These are phyloP conservation scores for Aspergillus vadensis DNA, from an alignment of 2,329 filamentous ascomycete species.

Conservation along the genomic window DNA sequence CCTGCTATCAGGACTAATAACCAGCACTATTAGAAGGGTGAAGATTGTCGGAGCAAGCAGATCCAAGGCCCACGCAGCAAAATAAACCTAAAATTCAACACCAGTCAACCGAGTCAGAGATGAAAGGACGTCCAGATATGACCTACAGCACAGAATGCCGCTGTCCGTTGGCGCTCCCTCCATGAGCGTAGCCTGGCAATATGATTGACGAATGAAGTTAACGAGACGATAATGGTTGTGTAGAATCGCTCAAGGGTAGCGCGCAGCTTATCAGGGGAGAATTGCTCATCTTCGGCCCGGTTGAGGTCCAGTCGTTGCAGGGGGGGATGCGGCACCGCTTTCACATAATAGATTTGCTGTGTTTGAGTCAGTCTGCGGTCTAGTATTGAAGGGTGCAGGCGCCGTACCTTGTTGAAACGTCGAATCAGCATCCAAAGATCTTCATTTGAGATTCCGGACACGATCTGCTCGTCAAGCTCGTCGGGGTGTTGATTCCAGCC, in stretches of 20 bases:
- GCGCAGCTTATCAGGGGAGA: slow-evolving; percentile 79
- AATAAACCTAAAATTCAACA: slow-evolving; percentile 48
- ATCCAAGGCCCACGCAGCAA: slow-evolving; percentile 71
- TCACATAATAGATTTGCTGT: slow-evolving; percentile 70
- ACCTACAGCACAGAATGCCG: slow-evolving; percentile 62
- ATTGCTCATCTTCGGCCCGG: slow-evolving; percentile 79
- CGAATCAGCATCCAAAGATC: slow-evolving; percentile 72
- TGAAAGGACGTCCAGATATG: neutral
- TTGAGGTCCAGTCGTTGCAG: slow-evolving; percentile 76
- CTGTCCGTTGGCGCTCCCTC: slow-evolving; percentile 70
- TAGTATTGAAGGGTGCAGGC: no score
- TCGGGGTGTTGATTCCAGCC: slow-evolving; percentile 18
- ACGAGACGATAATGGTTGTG: slow-evolving; percentile 71
- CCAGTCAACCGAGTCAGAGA: neutral
- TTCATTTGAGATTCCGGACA: slow-evolving; percentile 56
- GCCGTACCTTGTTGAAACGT: slow-evolving; percentile 69
- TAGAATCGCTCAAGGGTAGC: slow-evolving; percentile 78
- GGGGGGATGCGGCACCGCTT: slow-evolving; percentile 61
- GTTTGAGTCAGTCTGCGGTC: neutral
- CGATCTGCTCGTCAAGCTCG: slow-evolving; percentile 13
- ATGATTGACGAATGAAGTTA: slow-evolving; percentile 71
- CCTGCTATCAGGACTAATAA: slow-evolving; percentile 66
- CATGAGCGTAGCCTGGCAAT: slow-evolving; percentile 76
- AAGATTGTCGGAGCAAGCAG: slow-evolving; percentile 66
- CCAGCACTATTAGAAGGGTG: slow-evolving; percentile 63